Evolutionary conservation across 2,329 filamentous ascomycete genomes (phyloP).

Genomic region (Aquanectria penicillioides): DNA sequence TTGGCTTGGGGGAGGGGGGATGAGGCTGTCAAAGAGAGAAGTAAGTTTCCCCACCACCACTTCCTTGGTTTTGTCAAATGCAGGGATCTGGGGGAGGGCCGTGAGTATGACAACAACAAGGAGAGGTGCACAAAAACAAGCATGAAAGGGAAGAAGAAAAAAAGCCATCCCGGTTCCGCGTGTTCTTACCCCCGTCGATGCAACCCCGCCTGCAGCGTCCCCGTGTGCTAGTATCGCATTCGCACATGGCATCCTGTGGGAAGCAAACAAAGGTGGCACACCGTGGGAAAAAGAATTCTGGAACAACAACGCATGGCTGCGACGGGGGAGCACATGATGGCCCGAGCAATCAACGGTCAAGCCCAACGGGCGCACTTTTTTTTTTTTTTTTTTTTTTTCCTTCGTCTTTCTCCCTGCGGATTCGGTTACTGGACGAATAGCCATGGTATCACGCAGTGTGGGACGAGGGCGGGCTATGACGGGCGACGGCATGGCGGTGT

Average conservation of each 20-base stretch:
- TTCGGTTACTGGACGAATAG: constrained; percentile 29
- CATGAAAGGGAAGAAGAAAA: background rate
- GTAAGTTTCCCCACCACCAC: background rate
- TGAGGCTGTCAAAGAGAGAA: background rate
- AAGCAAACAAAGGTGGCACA: background rate
- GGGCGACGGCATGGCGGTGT: constrained; percentile 25
- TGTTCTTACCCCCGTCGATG: constrained; percentile 3
- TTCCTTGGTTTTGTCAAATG: background rate
- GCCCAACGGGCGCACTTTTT: background rate
- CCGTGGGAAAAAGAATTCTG: background rate
- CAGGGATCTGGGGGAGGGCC: background rate
- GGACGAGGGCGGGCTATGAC: background rate
- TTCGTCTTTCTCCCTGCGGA: too few species aligned
- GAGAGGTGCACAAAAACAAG: background rate
- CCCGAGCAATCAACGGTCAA: constrained; percentile 11
- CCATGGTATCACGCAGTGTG: constrained; percentile 25
- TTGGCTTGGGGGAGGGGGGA: background rate
- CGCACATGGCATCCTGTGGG: background rate
- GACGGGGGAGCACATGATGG: too few species aligned
- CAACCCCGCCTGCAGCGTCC: constrained; percentile 11
- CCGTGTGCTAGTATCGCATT: background rate
- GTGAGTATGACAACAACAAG: background rate
- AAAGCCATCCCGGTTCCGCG: background rate
- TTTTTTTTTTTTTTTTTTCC: too few species aligned
- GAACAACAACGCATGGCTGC: too few species aligned